Evolutionary conservation across 2,329 filamentous ascomycete species (phyloP), one percentile per base, ranked within the genome.

Genomic region (Colletotrichum musae): DNA sequence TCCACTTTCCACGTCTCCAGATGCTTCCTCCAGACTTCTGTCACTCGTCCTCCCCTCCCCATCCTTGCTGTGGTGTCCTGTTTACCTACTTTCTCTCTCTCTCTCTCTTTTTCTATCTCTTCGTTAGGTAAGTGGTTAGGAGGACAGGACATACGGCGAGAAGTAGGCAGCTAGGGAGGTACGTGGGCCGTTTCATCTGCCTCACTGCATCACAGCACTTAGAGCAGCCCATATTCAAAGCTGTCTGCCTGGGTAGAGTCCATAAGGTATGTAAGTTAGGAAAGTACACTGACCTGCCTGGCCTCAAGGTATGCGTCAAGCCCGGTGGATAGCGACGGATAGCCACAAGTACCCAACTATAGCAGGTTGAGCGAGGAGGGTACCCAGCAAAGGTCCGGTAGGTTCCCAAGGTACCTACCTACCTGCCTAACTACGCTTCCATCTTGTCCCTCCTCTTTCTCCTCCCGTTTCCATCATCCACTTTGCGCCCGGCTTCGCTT

Each of bases 401-500:
- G 45, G 18, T 18, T n/a, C 45, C n/a, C 18, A 43, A 43, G 41
- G 41, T 57, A 12, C 32, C 24, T 21, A 12, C 21, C n/a, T 21
- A 13, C 36, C 36, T 24, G 28, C 52, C 28, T 28, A 39, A 54
- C 6, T 13, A 51, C 56, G 26, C 13, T 15, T 43, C 54, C 21
- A 39, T 26, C 65, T 39, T 60, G 41, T 18, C 36, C 54, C 56
- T 70, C 60, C 10, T 57, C 58, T 51, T 43, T 48, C 54, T 66
- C 59, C 47, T 45, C 53, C 47, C 41, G 43, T 24, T 36, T 41
- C 47, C 60, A 72, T 71, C 65, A 62, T 70, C 66, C 69, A 56
- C 69, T 71, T 69, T 65, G 66, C 69, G 52, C 66, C 65, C 47
- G 50, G 43, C 57, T 36, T 71, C 65, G 60, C 52, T 47, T 52